Percentiles rank a stretch among this genome's conserved stretches.
phyloP scores from a whole-genome alignment of 2,329 filamentous ascomycete genomes.

The Scedosporium dehoogii region DNA sequence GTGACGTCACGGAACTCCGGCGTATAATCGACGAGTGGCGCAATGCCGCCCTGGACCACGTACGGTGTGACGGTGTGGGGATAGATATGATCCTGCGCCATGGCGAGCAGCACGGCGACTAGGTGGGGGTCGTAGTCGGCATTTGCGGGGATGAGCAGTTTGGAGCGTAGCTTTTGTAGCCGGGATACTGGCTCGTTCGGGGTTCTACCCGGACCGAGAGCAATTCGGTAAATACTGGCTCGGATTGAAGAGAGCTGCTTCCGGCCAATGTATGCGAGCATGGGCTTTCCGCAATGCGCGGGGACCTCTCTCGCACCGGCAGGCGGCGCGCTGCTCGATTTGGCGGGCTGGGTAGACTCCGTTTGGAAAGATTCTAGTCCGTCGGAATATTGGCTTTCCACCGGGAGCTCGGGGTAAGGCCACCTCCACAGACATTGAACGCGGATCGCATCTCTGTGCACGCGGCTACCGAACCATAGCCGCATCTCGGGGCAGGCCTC shows the following conservation, averaged over 20 bases:
- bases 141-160: constrained; percentile 35
- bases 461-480: constrained; percentile 37
- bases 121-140: constrained; percentile 42
- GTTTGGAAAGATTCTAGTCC: constrained; percentile 22
- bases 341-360: constrained; percentile 23
- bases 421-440: constrained; percentile 41
- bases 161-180: constrained; percentile 36
- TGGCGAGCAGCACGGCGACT: constrained; percentile 41
- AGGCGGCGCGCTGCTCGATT: constrained; percentile 16
- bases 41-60: constrained; percentile 12
- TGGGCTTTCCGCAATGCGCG: constrained; percentile 1
- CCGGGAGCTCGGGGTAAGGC: constrained; percentile 13
- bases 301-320: not conserved
- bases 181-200: constrained; percentile 37
- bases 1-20: constrained; percentile 36
- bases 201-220: constrained; percentile 26
- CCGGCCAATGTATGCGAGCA: constrained; percentile 39
- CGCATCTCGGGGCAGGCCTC: constrained; percentile 30
- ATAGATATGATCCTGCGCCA: constrained; percentile 49
- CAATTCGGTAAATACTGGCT: constrained; percentile 35
- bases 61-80: constrained; percentile 10
- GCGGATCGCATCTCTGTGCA: constrained; percentile 34
- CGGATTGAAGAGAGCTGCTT: constrained; percentile 35
- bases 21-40: not conserved
- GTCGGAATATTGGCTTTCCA: constrained; percentile 1